Percentiles rank a stretch among this genome's conserved stretches.
phyloP scores from a whole-genome alignment of 805 yeast genomes.

The Lipomyces spencermartinsiae region DNA sequence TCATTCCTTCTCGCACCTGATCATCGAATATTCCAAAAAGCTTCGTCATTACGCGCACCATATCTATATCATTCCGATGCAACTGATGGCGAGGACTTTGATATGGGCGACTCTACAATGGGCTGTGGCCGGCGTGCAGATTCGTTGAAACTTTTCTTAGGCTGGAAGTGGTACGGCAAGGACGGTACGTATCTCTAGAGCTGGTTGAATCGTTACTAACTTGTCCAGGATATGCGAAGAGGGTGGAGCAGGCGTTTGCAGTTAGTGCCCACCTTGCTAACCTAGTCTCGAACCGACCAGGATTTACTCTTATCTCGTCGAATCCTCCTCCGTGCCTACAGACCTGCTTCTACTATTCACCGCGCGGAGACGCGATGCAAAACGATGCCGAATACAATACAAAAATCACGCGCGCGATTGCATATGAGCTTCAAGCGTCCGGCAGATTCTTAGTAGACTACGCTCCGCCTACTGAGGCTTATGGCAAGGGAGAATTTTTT shows the following conservation, averaged over 20 bases:
- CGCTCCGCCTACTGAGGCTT: slow-evolving; percentile 57
- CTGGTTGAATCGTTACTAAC: not conserved
- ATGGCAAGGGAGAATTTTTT: slow-evolving; percentile 73
- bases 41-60: slow-evolving; percentile 81
- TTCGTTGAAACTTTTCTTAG: slow-evolving; percentile 74
- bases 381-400: slow-evolving; percentile 51
- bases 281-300: slow-evolving; percentile 48
- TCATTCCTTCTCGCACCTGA: slow-evolving; percentile 78
- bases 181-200: slow-evolving; percentile 24
- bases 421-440: slow-evolving; percentile 60
- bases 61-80: slow-evolving; percentile 72
- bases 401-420: slow-evolving; percentile 64
- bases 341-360: slow-evolving; percentile 78
- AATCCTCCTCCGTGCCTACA: slow-evolving; percentile 78
- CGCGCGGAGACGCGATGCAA: slow-evolving; percentile 48
- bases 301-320: slow-evolving; percentile 63
- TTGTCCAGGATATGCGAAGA: slow-evolving; percentile 60
- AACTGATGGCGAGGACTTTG: slow-evolving; percentile 63
- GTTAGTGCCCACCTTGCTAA: slow-evolving; percentile 67
- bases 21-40: slow-evolving; percentile 65
- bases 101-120: slow-evolving; percentile 88
- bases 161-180: slow-evolving; percentile 80
- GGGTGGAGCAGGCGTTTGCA: slow-evolving; percentile 76
- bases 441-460: slow-evolving; percentile 80
- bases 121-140: slow-evolving; percentile 91